Evolutionary conservation across 768 basidiomycete genomes (phyloP).

Genomic region (Nidularia pulvinata): DNA sequence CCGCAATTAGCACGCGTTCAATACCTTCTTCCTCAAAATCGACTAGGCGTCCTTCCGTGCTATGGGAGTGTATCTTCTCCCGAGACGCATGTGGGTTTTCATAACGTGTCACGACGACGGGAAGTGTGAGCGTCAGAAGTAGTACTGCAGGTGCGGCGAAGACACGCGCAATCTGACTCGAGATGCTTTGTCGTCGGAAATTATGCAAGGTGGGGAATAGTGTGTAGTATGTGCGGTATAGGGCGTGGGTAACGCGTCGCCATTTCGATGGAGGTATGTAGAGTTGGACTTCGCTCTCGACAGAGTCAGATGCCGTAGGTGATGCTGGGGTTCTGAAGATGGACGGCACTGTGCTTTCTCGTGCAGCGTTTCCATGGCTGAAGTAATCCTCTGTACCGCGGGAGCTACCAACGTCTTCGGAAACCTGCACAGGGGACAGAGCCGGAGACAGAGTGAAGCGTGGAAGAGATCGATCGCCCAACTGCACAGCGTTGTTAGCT

Average conservation of each 20-base stretch:
- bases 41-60: constrained; percentile 44
- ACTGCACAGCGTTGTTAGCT: constrained; percentile 24
- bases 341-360: constrained; percentile 37
- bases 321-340: constrained; percentile 61
- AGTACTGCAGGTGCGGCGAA: constrained; percentile 89
- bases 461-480: constrained; percentile 45
- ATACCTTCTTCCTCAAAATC: constrained; percentile 80
- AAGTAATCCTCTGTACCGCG: constrained; percentile 9
- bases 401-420: background rate
- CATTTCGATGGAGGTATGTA: constrained; percentile 37
- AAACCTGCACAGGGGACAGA: background rate
- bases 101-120: constrained; percentile 79
- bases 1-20: constrained; percentile 69
- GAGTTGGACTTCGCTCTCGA: constrained; percentile 39
- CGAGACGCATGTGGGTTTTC: constrained; percentile 20
- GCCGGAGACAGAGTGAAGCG: constrained; percentile 1
- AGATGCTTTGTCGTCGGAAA: constrained; percentile 66
- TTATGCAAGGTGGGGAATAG: constrained; percentile 86
- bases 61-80: constrained; percentile 34
- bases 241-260: constrained; percentile 31
- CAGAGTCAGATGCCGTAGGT: constrained; percentile 31
- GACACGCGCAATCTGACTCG: constrained; percentile 72
- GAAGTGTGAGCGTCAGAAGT: constrained; percentile 84
- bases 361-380: background rate
- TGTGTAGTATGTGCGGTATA: constrained; percentile 50